Evolutionary conservation across 1,139 yeast species (phyloP).

Genomic region (Kluyveromyces sp.): DNA sequence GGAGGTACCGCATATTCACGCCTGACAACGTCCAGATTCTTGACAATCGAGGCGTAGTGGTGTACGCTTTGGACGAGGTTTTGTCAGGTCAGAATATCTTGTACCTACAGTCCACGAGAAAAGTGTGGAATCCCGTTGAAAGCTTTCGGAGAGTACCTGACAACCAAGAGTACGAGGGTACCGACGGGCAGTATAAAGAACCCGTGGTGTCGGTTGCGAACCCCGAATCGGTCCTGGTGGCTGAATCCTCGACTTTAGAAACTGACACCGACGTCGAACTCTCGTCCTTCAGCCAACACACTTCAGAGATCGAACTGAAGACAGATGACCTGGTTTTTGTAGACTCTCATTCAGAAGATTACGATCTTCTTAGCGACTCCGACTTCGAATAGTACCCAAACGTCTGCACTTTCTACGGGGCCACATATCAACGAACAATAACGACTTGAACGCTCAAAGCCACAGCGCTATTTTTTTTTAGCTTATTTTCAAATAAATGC

Average conservation of each 20-base stretch:
- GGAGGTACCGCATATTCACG: background rate
- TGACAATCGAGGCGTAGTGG: constrained; percentile 3
- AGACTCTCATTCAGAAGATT: constrained; percentile 17
- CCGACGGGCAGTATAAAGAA: background rate
- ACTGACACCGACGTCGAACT: constrained; percentile 14
- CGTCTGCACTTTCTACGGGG: too few species aligned
- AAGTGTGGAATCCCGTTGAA: background rate
- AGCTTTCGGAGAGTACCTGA: background rate
- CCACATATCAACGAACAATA: too few species aligned
- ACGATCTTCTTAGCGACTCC: constrained; percentile 25
- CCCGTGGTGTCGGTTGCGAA: background rate
- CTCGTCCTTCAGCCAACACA: constrained; percentile 12
- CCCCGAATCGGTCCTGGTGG: background rate
- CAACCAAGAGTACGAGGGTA: constrained; percentile 2
- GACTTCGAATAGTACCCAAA: constrained; percentile 12
- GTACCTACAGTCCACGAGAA: constrained; percentile 1
- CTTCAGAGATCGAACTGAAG: constrained; percentile 8
- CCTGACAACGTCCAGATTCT: constrained; percentile 4
- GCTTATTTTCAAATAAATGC: background rate
- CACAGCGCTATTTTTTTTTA: background rate
- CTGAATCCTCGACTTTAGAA: background rate
- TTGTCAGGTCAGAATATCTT: background rate
- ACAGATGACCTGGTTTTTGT: constrained; percentile 1
- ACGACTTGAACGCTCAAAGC: too few species aligned
- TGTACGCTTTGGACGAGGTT: background rate